Evolutionary conservation across 2,329 filamentous ascomycete species (phyloP).

Genomic region (Ophiocordyceps unilateralis): DNA sequence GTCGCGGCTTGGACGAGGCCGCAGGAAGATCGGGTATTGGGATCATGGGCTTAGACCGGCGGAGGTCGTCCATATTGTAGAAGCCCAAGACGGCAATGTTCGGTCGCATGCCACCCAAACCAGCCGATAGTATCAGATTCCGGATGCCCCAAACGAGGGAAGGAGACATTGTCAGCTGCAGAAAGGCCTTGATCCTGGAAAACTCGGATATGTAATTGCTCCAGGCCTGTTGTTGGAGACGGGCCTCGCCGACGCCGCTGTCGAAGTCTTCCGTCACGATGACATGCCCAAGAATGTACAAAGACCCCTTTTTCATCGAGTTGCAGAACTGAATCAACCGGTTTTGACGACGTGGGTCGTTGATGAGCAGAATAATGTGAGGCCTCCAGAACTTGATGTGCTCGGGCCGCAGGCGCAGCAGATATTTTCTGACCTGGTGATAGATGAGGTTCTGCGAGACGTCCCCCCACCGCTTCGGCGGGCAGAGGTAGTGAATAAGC

Average conservation of each 20-base stretch:
- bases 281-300: slow-evolving; percentile 77
- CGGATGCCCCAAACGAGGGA: slow-evolving; percentile 70
- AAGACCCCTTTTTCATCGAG: slow-evolving; percentile 69
- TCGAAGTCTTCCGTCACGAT: slow-evolving; percentile 75
- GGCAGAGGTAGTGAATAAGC: slow-evolving; percentile 70
- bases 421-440: slow-evolving; percentile 68
- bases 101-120: slow-evolving; percentile 72
- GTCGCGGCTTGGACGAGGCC: slow-evolving; percentile 16
- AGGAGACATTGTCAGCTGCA: slow-evolving; percentile 72
- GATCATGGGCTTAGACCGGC: slow-evolving; percentile 37
- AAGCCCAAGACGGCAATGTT: slow-evolving; percentile 74
- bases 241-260: slow-evolving; percentile 62
- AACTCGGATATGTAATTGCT: slow-evolving; percentile 70
- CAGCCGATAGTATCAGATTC: slow-evolving; percentile 67
- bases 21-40: slow-evolving; percentile 34
- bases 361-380: slow-evolving; percentile 70
- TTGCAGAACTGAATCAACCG: slow-evolving; percentile 84
- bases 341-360: slow-evolving; percentile 65
- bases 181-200: slow-evolving; percentile 74
- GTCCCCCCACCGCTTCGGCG: slow-evolving; percentile 79
- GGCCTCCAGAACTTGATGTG: slow-evolving; percentile 91
- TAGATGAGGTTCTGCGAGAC: slow-evolving; percentile 83
- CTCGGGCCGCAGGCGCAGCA: slow-evolving; percentile 67
- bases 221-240: slow-evolving; percentile 67
- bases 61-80: slow-evolving; percentile 64